These are phyloP conservation scores for Oehlia diaphana DNA, from an alignment of 192 early-diverging fungal genomes.

Conservation along the genomic window DNA sequence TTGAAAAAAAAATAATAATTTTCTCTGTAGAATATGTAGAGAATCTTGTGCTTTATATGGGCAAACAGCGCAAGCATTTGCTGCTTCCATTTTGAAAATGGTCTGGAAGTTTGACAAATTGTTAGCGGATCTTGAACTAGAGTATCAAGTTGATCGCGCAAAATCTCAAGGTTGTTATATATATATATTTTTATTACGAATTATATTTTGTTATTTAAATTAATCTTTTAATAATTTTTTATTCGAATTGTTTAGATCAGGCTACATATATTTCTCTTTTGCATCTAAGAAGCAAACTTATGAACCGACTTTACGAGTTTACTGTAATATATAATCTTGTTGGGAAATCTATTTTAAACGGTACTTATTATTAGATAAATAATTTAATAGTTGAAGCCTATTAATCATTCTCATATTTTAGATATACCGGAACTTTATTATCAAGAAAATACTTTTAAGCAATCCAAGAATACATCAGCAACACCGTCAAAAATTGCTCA, in stretches of 20 bases:
- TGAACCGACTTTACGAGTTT: constrained; percentile 17
- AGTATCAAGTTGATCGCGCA: background rate
- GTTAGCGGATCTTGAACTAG: constrained; percentile 34
- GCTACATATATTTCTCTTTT: constrained; percentile 34
- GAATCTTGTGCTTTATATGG: constrained; percentile 33
- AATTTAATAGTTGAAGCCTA: background rate
- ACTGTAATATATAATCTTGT: constrained; percentile 20
- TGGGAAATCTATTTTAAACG: constrained; percentile 10
- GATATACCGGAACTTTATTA: background rate
- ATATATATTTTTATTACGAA: background rate
- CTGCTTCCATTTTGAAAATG: constrained; percentile 25
- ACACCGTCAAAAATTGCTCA: constrained; percentile 1
- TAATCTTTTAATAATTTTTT: background rate
- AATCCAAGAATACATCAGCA: background rate
- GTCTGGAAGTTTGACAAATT: constrained; percentile 33
- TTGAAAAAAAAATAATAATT: background rate
- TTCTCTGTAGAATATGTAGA: constrained; percentile 19
- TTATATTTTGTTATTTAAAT: background rate
- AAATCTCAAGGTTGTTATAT: constrained; percentile 4
- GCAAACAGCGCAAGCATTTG: constrained; percentile 46
- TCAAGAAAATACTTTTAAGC: background rate
- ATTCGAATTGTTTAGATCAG: background rate
- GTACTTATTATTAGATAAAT: constrained; percentile 6
- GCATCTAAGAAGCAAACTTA: constrained; percentile 21
- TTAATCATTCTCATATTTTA: background rate